Percentiles rank a stretch among this genome's conserved stretches.
Conservation (phyloP, 208 protist genomes). For the Leptomonas pyrrhocoris region DNA sequence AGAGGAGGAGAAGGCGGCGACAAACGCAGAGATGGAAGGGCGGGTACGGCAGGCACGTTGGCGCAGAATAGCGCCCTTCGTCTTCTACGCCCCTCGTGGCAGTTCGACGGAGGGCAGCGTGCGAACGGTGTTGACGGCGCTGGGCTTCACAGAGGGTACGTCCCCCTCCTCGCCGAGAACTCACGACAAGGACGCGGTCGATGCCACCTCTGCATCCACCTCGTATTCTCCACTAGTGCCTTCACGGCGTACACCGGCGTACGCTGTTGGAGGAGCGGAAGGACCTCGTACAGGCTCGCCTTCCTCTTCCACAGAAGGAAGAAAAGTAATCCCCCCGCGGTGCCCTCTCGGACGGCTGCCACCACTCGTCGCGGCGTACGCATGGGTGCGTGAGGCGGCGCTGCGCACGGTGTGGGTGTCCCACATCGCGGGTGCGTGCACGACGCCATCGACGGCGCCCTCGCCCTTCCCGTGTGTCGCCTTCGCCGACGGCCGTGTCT, state of each 20-base stretch:
- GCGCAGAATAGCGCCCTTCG: slow-evolving; percentile 14
- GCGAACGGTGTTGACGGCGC: slow-evolving; percentile 14
- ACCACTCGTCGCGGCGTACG: slow-evolving; percentile 29
- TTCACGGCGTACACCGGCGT: neutral
- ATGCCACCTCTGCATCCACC: neutral
- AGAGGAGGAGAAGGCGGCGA: neutral
- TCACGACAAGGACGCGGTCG: too few species aligned
- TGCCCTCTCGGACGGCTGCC: slow-evolving; percentile 24
- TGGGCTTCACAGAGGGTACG: slow-evolving; percentile 3
- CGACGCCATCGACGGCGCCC: neutral
- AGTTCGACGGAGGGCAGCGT: slow-evolving; percentile 10
- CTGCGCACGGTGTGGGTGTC: slow-evolving; percentile 19
- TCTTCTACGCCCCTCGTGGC: slow-evolving; percentile 23
- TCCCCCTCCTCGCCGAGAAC: neutral
- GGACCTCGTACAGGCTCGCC: neutral
- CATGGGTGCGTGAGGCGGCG: slow-evolving; percentile 17
- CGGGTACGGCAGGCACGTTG: slow-evolving; percentile 9
- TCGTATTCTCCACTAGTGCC: neutral
- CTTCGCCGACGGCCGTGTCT: neutral
- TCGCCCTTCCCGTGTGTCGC: slow-evolving; percentile 1
- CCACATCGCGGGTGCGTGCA: slow-evolving; percentile 4
- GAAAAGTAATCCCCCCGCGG: too few species aligned
- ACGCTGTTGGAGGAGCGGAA: neutral
- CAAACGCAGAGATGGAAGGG: neutral
- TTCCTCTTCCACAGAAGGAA: neutral